These are phyloP conservation scores for Trichophaea hybrida DNA, from an alignment of 2,329 filamentous ascomycete species.

Conservation along the genomic window DNA sequence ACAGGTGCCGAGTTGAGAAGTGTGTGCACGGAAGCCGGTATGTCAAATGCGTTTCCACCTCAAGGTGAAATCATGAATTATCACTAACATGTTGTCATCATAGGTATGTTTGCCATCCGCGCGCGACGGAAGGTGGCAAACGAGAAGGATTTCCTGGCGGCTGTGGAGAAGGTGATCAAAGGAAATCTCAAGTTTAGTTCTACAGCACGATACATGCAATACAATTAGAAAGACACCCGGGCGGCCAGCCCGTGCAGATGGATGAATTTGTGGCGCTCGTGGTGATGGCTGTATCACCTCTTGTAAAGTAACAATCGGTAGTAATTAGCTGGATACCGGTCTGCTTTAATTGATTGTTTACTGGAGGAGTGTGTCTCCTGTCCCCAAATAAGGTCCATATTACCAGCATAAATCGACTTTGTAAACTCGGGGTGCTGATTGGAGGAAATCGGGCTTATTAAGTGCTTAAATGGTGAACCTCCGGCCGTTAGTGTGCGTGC, in stretches of 20 bases:
- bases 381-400: too few relatives aligned
- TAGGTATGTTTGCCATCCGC: slow-evolving; percentile 91
- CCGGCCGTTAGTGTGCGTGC: not conserved
- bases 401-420: not conserved
- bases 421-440: not conserved
- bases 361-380: too few relatives aligned
- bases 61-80: not conserved
- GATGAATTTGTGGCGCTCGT: not conserved
- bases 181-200: slow-evolving; percentile 99
- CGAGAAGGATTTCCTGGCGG: slow-evolving; percentile 96
- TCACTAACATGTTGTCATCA: not conserved
- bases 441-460: not conserved
- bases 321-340: not conserved
- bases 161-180: slow-evolving; percentile 99
- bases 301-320: not conserved
- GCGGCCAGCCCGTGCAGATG: not conserved
- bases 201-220: slow-evolving; percentile 95
- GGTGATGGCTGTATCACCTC: not conserved
- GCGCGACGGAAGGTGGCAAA: slow-evolving; percentile 91
- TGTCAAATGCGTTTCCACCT: not conserved
- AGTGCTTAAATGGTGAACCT: not conserved
- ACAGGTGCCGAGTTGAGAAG: slow-evolving; percentile 91
- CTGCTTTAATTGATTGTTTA: not conserved
- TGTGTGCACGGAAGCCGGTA: slow-evolving; percentile 76
- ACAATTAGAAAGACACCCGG: slow-evolving; percentile 54